Conservation (phyloP, 371 early-diverging fungal genomes). For the Mucor irregularis region DNA sequence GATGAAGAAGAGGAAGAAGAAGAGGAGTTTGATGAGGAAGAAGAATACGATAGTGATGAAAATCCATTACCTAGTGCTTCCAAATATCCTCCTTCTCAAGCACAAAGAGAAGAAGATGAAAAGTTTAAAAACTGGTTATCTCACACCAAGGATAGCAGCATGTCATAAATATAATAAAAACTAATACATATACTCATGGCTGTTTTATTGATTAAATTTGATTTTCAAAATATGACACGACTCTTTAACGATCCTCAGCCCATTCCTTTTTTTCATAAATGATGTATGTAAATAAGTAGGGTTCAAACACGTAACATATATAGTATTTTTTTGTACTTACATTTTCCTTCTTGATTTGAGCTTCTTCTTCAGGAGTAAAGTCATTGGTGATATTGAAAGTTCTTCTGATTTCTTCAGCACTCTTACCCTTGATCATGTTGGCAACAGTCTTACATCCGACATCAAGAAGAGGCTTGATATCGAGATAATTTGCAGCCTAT, state of each 20-base stretch:
- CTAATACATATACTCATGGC: neutral
- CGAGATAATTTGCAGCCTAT: constrained; percentile 95
- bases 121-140: constrained; percentile 40
- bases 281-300: neutral
- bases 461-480: constrained; percentile 93
- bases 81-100: constrained; percentile 43
- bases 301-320: neutral
- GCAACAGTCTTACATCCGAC: constrained; percentile 98
- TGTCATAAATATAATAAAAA: constrained; percentile 8
- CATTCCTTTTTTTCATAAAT: constrained; percentile 59
- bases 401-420: constrained; percentile 92
- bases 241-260: constrained; percentile 81
- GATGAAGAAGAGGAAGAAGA: constrained; percentile 40
- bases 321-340: constrained; percentile 35
- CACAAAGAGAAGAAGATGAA: constrained; percentile 34
- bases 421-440: constrained; percentile 96
- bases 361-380: constrained; percentile 97
- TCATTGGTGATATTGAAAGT: constrained; percentile 94
- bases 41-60: constrained; percentile 39
- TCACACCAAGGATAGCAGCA: constrained; percentile 24
- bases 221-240: neutral
- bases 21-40: constrained; percentile 36
- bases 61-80: constrained; percentile 42
- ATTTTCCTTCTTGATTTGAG: constrained; percentile 87
- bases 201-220: neutral